Conservation (phyloP, 305 asterid genomes). For the Plantago rigida region DNA sequence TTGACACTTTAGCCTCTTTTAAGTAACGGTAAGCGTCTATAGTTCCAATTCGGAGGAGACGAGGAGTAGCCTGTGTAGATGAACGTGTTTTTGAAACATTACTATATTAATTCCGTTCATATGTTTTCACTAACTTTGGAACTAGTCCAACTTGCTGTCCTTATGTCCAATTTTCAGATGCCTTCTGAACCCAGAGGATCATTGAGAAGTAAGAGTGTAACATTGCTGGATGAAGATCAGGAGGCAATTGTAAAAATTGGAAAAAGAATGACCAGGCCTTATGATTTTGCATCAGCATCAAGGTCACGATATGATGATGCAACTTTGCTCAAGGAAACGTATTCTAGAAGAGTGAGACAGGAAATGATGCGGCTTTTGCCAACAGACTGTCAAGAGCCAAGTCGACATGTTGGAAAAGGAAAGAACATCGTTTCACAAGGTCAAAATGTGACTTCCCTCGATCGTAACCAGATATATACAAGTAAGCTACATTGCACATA, state of each 20-base stretch:
- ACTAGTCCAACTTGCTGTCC: not conserved
- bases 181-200: not conserved
- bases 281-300: not conserved
- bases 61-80: no score
- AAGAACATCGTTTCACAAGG: not conserved
- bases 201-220: slow-evolving; percentile 9
- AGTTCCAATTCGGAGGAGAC: not conserved
- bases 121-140: not conserved
- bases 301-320: not conserved
- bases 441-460: not conserved
- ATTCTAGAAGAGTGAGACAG: not conserved
- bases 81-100: not conserved
- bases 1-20: not conserved
- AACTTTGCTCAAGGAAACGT: not conserved
- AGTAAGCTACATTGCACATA: not conserved
- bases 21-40: not conserved
- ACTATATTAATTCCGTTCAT: not conserved
- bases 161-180: not conserved
- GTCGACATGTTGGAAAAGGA: slow-evolving; percentile 4
- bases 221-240: not conserved
- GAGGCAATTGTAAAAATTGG: not conserved
- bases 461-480: not conserved
- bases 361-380: not conserved
- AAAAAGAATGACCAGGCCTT: not conserved
- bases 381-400: not conserved